Percentiles rank a stretch among this genome's conserved stretches.
These are phyloP conservation scores for Coniferiporia weirii DNA, from an alignment of 1,284 basidiomycete genomes.

Conservation along the genomic window DNA sequence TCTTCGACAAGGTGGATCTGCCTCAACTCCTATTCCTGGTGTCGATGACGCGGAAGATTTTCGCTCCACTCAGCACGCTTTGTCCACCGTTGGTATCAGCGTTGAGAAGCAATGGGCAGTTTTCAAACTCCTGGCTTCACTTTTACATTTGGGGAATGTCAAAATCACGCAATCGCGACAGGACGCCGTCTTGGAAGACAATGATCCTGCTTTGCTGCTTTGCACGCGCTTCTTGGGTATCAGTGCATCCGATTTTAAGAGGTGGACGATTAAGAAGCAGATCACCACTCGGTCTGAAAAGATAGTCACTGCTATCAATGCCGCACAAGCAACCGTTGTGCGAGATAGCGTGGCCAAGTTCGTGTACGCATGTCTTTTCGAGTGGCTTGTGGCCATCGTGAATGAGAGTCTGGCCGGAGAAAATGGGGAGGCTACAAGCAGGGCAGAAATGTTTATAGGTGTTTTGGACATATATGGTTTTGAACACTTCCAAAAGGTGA, in stretches of 20 bases:
- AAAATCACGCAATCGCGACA: conserved; percentile 79
- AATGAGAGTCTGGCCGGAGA: conserved; percentile 95
- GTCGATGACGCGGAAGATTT: conserved; percentile 98
- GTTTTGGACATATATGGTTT: conserved; percentile 97
- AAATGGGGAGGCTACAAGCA: conserved; percentile 76
- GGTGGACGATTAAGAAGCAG: conserved; percentile 98
- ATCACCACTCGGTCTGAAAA: conserved; percentile 93
- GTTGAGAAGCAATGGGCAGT: conserved; percentile 98
- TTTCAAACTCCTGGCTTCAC: conserved; percentile 88
- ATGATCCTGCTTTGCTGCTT: conserved; percentile 75
- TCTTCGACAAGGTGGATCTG: conserved; percentile 88
- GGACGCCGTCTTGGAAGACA: conserved; percentile 83
- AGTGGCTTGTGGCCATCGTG: conserved; percentile 97
- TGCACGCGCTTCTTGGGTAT: conserved; percentile 91
- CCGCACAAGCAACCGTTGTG: conserved; percentile 90
- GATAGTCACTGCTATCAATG: conserved; percentile 85
- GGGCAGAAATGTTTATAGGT: conserved; percentile 97
- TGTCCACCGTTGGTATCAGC: conserved; percentile 95
- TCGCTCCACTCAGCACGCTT: conserved; percentile 85
- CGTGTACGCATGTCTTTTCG: conserved; percentile 97
- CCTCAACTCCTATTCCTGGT: conserved; percentile 81
- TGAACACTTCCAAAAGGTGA: conserved; percentile 91
- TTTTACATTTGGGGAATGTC: conserved; percentile 96
- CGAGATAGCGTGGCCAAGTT: conserved; percentile 98
- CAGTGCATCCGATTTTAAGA: conserved; percentile 92